Conservation (phyloP, 1,139 yeast species). For the Magnusiomyces suaveolens region DNA sequence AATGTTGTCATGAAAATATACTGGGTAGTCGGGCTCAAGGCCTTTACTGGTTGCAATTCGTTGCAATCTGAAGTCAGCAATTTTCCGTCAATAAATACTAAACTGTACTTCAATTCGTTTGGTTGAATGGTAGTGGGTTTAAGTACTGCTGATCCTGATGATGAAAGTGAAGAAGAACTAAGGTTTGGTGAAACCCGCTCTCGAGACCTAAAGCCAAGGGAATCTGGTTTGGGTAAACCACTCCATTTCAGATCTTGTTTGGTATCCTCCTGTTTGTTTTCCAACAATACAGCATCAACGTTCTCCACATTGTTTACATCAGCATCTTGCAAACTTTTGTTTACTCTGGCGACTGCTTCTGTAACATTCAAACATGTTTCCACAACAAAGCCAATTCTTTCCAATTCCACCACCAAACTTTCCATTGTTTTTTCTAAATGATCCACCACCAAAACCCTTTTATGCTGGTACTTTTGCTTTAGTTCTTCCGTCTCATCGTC, state of each 20-base stretch:
- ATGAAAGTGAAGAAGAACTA: background rate
- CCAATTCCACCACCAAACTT: constrained; percentile 32
- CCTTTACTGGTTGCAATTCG: constrained; percentile 17
- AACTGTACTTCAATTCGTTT: constrained; percentile 16
- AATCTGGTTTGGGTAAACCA: no score
- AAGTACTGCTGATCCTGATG: background rate
- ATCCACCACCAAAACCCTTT: constrained; percentile 35
- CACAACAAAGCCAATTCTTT: constrained; percentile 34
- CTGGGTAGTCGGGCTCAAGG: constrained; percentile 20
- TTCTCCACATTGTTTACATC: no score
- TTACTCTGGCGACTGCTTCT: background rate
- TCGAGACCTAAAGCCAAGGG: no score
- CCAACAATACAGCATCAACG: no score
- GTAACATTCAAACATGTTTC: constrained; percentile 18
- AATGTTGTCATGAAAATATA: constrained; percentile 24
- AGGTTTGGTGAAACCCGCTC: no score
- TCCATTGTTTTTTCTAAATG: constrained; percentile 30
- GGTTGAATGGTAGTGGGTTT: constrained; percentile 1
- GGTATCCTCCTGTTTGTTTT: no score
- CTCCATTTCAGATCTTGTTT: no score
- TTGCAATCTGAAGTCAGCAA: constrained; percentile 18
- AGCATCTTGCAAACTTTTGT: background rate
- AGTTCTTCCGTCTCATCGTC: constrained; percentile 16
- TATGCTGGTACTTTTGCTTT: constrained; percentile 19
- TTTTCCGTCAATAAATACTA: constrained; percentile 24